These are phyloP conservation scores for Barnettozyma wickerhamii DNA, from an alignment of 805 yeast species.

Conservation along the genomic window DNA sequence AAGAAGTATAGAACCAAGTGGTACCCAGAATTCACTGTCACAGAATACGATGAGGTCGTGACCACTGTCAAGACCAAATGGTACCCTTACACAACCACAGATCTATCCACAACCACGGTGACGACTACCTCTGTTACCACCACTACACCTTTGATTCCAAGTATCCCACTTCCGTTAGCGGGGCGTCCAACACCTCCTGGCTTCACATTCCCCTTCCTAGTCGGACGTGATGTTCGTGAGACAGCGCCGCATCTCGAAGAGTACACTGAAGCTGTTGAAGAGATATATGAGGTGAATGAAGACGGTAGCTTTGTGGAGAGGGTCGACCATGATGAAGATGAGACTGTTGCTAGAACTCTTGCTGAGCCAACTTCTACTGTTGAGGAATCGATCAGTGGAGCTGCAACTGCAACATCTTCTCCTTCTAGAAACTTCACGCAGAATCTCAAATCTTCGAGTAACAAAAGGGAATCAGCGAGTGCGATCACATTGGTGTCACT, in stretches of 20 bases:
- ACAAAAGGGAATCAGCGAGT: slow-evolving; percentile 1
- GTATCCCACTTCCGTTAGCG: neutral
- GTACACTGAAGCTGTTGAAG: slow-evolving; percentile 3
- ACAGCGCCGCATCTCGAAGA: neutral
- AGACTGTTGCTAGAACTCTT: neutral
- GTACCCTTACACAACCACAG: slow-evolving; percentile 21
- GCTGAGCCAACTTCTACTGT: too few relatives aligned
- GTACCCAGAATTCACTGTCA: slow-evolving; percentile 23
- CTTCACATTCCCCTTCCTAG: slow-evolving; percentile 1
- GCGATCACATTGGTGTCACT: slow-evolving; percentile 3
- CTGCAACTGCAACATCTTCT: neutral
- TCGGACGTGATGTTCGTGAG: slow-evolving; percentile 3
- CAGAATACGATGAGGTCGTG: slow-evolving; percentile 21
- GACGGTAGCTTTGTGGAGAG: neutral
- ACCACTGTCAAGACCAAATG: slow-evolving; percentile 20
- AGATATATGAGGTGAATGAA: slow-evolving; percentile 4
- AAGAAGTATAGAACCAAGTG: slow-evolving; percentile 17
- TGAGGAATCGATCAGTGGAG: neutral
- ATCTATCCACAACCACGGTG: slow-evolving; percentile 6
- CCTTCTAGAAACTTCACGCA: neutral
- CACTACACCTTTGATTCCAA: slow-evolving; percentile 10
- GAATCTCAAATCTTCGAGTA: slow-evolving; percentile 3
- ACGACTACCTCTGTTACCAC: slow-evolving; percentile 9
- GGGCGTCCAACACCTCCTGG: slow-evolving; percentile 15
- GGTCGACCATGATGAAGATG: neutral